Conservation (phyloP, 768 basidiomycete genomes). For the Aureoboletus auriporus region DNA sequence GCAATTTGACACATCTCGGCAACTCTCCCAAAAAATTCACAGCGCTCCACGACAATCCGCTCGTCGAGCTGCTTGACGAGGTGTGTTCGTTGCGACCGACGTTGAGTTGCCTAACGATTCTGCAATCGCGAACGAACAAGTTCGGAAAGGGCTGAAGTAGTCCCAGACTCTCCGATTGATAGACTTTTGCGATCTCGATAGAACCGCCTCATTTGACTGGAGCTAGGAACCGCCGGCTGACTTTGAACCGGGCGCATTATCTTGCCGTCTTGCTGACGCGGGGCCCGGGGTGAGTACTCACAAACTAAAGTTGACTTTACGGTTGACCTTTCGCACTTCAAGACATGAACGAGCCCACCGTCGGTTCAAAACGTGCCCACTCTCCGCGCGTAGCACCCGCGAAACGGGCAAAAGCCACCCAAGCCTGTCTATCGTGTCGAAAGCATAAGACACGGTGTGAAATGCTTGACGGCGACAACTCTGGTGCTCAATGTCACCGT, state of each 20-base stretch:
- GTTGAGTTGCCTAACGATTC: not conserved
- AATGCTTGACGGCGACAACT: constrained; percentile 39
- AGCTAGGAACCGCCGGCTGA: constrained; percentile 10
- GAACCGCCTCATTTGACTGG: no score
- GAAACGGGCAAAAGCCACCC: constrained; percentile 41
- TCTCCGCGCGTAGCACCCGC: constrained; percentile 28
- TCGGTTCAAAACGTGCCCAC: constrained; percentile 28
- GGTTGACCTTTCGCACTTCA: not conserved
- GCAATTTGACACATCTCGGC: constrained; percentile 22
- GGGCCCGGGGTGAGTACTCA: not conserved
- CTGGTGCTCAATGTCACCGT: constrained; percentile 41
- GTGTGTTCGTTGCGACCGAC: not conserved
- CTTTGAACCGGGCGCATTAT: constrained; percentile 23
- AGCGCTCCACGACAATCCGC: not conserved
- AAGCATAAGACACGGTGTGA: constrained; percentile 49
- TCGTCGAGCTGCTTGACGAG: not conserved
- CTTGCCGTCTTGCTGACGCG: constrained; percentile 11
- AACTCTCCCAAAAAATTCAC: not conserved
- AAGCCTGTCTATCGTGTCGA: constrained; percentile 45
- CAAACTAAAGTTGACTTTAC: not conserved
- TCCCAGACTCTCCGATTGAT: not conserved
- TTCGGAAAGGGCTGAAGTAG: not conserved
- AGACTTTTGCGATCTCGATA: constrained; percentile 2
- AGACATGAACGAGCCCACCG: constrained; percentile 17
- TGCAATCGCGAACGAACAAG: not conserved